Evolutionary conservation across 73 alveolate genomes (phyloP).

Genomic region (Blepharisma stoltei): DNA sequence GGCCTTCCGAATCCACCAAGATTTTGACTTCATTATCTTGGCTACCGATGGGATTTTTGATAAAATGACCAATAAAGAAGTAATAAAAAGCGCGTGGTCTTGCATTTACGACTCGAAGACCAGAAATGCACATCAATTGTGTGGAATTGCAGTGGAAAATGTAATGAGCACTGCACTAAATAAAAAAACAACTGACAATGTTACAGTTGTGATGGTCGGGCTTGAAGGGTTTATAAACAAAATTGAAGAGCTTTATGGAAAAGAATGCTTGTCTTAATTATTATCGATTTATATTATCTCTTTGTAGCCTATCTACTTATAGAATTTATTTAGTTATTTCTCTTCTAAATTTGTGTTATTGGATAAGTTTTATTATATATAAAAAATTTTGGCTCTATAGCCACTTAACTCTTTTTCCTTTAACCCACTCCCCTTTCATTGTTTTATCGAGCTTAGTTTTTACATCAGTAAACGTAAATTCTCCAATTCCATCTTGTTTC

Average conservation of each 20-base stretch:
- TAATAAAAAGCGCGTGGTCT: slow-evolving; percentile 68
- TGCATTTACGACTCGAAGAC: slow-evolving; percentile 29
- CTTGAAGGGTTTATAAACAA: slow-evolving; percentile 37
- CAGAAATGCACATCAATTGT: slow-evolving; percentile 73
- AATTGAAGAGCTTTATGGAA: background rate
- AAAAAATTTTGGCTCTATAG: too few relatives aligned
- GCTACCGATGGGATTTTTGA: slow-evolving; percentile 83
- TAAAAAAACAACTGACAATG: slow-evolving; percentile 72
- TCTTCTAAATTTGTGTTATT: too few relatives aligned
- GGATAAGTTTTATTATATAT: too few relatives aligned
- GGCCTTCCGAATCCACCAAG: slow-evolving; percentile 67
- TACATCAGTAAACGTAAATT: background rate
- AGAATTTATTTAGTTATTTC: too few relatives aligned
- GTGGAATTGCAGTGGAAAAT: slow-evolving; percentile 93
- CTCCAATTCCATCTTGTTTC: background rate
- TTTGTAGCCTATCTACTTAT: too few relatives aligned
- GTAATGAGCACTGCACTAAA: slow-evolving; percentile 82
- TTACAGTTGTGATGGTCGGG: slow-evolving; percentile 62
- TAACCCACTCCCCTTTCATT: background rate
- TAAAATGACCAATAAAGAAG: slow-evolving; percentile 69
- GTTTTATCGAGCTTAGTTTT: too few relatives aligned
- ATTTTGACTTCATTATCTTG: slow-evolving; percentile 63
- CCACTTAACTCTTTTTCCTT: background rate
- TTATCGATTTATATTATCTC: too few relatives aligned
- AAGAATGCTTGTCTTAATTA: too few relatives aligned